A percentile compares a stretch with the other conserved stretches of the same genome.
Evolutionary conservation across 2,329 filamentous ascomycete genomes (phyloP).

Genomic region (Xylariaceae sp.): DNA sequence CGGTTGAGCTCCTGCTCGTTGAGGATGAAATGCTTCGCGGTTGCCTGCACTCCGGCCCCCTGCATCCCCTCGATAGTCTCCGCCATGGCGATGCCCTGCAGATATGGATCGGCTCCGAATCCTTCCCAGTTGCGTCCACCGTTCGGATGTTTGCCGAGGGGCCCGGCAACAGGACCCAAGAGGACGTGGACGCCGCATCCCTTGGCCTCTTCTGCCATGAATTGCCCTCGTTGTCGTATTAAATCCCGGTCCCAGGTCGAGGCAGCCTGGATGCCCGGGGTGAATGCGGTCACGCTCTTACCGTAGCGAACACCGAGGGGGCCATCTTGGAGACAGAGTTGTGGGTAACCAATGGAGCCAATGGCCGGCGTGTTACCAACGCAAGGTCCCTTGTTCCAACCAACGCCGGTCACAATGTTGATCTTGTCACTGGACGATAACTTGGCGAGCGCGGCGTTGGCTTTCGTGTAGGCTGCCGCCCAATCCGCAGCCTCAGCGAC

Average conservation of each 20-base stretch:
- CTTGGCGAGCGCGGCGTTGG: slow-evolving; percentile 68
- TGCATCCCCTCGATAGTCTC: slow-evolving; percentile 68
- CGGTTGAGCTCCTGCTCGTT: slow-evolving; percentile 73
- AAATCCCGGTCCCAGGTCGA: slow-evolving; percentile 80
- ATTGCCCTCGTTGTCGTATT: slow-evolving; percentile 73
- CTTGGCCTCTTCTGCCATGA: slow-evolving; percentile 72
- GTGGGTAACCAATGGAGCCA: slow-evolving; percentile 68
- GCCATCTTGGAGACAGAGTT: slow-evolving; percentile 80
- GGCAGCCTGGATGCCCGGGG: slow-evolving; percentile 79
- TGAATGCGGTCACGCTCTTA: slow-evolving; percentile 76
- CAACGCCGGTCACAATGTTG: slow-evolving; percentile 77
- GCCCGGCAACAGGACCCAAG: slow-evolving; percentile 77
- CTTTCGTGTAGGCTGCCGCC: slow-evolving; percentile 74
- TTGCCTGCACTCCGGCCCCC: slow-evolving; percentile 56
- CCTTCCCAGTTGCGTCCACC: slow-evolving; percentile 86
- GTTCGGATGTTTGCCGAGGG: slow-evolving; percentile 74
- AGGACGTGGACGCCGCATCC: slow-evolving; percentile 76
- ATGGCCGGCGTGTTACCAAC: slow-evolving; percentile 68
- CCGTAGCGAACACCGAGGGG: slow-evolving; percentile 78
- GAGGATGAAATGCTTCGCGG: slow-evolving; percentile 66
- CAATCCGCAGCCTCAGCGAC: slow-evolving; percentile 51
- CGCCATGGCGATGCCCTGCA: slow-evolving; percentile 67
- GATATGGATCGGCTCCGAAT: slow-evolving; percentile 80
- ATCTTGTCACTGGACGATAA: slow-evolving; percentile 80
- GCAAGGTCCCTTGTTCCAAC: slow-evolving; percentile 76